Base-by-base conservation (phyloP, 805 yeast species). In the Peterozyma xylosa region DNA sequence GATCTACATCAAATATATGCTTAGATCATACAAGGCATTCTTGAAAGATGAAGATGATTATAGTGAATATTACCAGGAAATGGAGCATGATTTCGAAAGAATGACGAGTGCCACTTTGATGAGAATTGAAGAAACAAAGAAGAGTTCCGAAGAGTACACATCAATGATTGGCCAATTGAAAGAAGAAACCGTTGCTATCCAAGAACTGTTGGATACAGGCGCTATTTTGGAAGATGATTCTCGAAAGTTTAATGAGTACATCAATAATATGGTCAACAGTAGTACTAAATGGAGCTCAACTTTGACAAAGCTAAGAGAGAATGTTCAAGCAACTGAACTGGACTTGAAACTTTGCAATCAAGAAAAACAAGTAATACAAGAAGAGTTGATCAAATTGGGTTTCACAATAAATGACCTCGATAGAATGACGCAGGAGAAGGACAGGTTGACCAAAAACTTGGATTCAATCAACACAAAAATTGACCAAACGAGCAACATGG, bases 211-310 rank as follows among this genome's bases (percentile, higher is more conserved):
- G 45, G 76, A 74, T 54, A 80, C 82, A 56, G 61, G 78, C 5
- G 69, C 68, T 48, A 85, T 87, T 1, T 64, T 88, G 44, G 84
- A 82, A 50, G 76, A 76, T 48, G 96, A 88, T 59, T 68, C 83
- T 37, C 65, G 67, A 37, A 83, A 84, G 59, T 84, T 86, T 54
- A 73, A 76, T 52, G 82, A 79, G n/a, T 86, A 83, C 55, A 78
- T 85, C 42, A 77, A 77, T 37, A 70, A 77, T 7, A 80, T 85
- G 76, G 76, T 79, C 51, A 66, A 67, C n/a, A 70, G 86, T 48
- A 82, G 80, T 50, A 51, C 58, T 11, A 80, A 78, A 56, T 85
- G 96, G 93, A 68, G 73, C 2, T 50, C 60, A 14, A 74, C 78
- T 37, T 57, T 87, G 40, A 66, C 70, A n/a, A 77, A 77, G 50